phyloP scores from a whole-genome alignment of 2,329 filamentous ascomycete species.

The Clarireedia hainanense region DNA sequence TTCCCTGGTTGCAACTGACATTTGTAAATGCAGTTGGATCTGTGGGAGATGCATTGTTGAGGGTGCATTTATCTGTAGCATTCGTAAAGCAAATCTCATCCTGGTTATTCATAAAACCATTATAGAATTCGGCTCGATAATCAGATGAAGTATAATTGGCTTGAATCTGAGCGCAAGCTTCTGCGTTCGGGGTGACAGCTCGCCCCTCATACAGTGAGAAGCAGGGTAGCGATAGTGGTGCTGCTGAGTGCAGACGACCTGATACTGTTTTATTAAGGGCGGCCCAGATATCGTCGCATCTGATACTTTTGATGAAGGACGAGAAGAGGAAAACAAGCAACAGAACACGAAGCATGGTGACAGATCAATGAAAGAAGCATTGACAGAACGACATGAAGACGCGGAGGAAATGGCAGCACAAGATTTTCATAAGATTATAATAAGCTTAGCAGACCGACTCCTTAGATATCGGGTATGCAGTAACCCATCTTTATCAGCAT shows the following conservation, averaged over 20 bases:
- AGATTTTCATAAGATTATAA: too few relatives aligned
- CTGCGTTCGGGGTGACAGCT: conserved; percentile 12
- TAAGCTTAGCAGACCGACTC: too few relatives aligned
- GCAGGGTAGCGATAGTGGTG: conserved; percentile 26
- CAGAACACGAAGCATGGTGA: neutral
- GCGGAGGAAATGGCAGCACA: too few relatives aligned
- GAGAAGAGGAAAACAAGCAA: neutral
- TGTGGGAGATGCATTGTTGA: conserved; percentile 20
- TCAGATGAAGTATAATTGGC: conserved; percentile 24
- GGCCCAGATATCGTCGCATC: conserved; percentile 1
- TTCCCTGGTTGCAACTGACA: conserved; percentile 15
- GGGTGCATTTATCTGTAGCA: conserved; percentile 24
- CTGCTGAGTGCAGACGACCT: conserved; percentile 17
- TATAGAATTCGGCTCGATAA: conserved; percentile 18
- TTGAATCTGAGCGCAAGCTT: conserved; percentile 20
- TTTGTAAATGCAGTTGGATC: conserved; percentile 17
- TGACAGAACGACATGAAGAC: too few relatives aligned
- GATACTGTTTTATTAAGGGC: conserved; percentile 17
- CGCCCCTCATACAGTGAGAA: conserved; percentile 25
- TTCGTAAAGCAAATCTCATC: conserved; percentile 25
- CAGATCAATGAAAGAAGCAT: neutral
- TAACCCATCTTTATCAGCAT: too few relatives aligned
- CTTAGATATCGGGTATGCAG: too few relatives aligned
- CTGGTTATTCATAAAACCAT: conserved; percentile 26
- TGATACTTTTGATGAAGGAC: neutral